Percentiles rank a stretch among this genome's conserved stretches.
Conservation (phyloP, 306 rosid genomes). For the Benincasa hispida region DNA sequence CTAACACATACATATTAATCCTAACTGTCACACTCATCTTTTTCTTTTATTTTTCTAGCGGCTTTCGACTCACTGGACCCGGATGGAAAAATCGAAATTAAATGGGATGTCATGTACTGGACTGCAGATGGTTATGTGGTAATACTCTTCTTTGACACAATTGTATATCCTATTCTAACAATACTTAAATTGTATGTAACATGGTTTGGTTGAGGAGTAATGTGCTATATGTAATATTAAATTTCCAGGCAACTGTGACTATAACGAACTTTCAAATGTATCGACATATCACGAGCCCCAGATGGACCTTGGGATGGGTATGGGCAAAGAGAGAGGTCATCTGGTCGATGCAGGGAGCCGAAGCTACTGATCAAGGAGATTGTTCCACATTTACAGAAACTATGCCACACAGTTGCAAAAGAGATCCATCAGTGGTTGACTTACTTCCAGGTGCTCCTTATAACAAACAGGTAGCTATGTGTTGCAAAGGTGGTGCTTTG, state of each 20-base stretch:
- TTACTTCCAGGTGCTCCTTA: constrained; percentile 68
- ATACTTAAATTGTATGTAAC: not conserved
- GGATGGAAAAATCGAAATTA: constrained; percentile 19
- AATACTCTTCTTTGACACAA: not conserved
- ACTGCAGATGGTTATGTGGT: constrained; percentile 22
- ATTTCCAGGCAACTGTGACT: constrained; percentile 58
- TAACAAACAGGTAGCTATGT: constrained; percentile 53
- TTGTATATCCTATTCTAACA: too few species aligned
- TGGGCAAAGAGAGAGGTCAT: constrained; percentile 77
- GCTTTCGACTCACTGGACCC: constrained; percentile 10
- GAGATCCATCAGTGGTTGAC: constrained; percentile 53
- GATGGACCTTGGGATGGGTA: constrained; percentile 69
- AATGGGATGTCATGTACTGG: constrained; percentile 26
- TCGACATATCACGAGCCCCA: constrained; percentile 52
- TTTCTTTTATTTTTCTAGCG: not conserved
- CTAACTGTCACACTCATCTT: not conserved
- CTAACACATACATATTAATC: not conserved
- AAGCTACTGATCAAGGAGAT: constrained; percentile 75
- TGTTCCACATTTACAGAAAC: constrained; percentile 56
- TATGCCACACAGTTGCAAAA: constrained; percentile 66
- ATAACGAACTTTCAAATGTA: constrained; percentile 61
- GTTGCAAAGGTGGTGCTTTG: constrained; percentile 69
- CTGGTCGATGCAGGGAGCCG: constrained; percentile 61
- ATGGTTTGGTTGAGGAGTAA: not conserved
- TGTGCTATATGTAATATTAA: not conserved